phyloP scores from a whole-genome alignment of 176 grass and related monocot species.

The Aegilops tauschii region DNA sequence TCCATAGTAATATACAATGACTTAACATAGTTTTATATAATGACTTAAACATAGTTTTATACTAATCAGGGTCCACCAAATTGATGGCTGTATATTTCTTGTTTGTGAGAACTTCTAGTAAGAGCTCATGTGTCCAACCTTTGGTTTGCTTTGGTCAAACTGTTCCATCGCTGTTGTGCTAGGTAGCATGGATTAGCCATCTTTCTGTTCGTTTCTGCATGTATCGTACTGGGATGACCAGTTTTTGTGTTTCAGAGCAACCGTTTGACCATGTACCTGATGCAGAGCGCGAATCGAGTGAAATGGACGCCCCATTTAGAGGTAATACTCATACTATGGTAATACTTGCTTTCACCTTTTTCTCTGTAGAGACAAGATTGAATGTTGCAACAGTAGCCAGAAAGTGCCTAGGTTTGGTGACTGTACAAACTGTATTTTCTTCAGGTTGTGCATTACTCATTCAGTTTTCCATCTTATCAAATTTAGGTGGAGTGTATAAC shows the following conservation, averaged over 20 bases:
- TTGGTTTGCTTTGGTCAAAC: not conserved
- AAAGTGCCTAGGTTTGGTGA: not conserved
- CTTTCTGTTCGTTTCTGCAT: not conserved
- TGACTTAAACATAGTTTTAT: not conserved
- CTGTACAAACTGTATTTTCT: not conserved
- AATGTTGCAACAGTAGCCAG: not conserved
- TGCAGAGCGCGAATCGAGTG: not conserved
- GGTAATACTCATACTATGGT: constrained; percentile 34
- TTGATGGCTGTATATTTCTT: not conserved
- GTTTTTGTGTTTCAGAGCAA: constrained; percentile 26
- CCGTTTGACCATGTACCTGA: constrained; percentile 2
- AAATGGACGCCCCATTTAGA: constrained; percentile 11
- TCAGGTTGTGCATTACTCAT: not conserved
- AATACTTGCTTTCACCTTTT: constrained; percentile 14
- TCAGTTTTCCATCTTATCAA: not conserved
- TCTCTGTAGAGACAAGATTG: not conserved
- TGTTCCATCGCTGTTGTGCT: not conserved
- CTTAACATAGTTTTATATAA: not conserved
- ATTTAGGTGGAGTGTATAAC: constrained; percentile 22
- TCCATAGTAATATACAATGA: not conserved
- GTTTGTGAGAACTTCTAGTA: constrained; percentile 19
- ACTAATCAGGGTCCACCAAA: not conserved
- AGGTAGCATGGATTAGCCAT: no score
- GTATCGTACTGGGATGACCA: not conserved
- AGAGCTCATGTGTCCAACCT: not conserved